A percentile compares a stretch with the other conserved stretches of the same genome.
Evolutionary conservation across 2,329 filamentous ascomycete species (phyloP).

Genomic region (Cordyceps cicadae): DNA sequence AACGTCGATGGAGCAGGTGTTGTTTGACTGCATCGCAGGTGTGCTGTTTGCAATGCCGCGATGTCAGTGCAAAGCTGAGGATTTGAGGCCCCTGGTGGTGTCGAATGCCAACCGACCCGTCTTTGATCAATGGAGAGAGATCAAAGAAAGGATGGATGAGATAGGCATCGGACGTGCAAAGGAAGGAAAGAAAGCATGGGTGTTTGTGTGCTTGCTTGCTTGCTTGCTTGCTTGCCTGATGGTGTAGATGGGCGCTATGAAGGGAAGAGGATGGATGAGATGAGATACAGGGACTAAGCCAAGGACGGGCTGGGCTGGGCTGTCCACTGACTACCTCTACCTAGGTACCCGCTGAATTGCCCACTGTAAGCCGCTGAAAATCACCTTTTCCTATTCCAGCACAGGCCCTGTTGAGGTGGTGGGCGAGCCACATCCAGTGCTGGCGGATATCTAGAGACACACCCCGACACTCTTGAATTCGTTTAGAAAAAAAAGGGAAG

Average conservation of each 20-base stretch:
- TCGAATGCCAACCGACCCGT: neutral
- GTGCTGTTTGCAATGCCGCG: neutral
- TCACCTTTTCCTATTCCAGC: no score
- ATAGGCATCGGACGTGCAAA: neutral
- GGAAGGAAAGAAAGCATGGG: neutral
- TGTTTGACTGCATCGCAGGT: neutral
- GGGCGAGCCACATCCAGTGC: no score
- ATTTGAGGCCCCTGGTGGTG: neutral
- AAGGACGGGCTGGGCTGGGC: no score
- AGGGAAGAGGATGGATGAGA: neutral
- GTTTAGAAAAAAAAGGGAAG: neutral
- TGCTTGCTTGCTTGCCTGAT: neutral
- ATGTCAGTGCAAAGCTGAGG: neutral
- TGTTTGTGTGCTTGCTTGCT: neutral
- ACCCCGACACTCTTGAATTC: neutral
- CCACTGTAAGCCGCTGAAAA: no score
- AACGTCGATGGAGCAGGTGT: conserved; percentile 4
- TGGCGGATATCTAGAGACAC: neutral
- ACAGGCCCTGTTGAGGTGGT: no score
- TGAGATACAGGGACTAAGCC: no score
- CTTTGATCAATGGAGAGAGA: neutral
- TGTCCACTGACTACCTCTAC: no score
- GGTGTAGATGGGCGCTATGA: neutral
- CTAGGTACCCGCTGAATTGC: no score
- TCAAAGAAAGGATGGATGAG: neutral